These are phyloP conservation scores for Pythium periplocum DNA, from an alignment of 352 stramenopile species.

Conservation along the genomic window DNA sequence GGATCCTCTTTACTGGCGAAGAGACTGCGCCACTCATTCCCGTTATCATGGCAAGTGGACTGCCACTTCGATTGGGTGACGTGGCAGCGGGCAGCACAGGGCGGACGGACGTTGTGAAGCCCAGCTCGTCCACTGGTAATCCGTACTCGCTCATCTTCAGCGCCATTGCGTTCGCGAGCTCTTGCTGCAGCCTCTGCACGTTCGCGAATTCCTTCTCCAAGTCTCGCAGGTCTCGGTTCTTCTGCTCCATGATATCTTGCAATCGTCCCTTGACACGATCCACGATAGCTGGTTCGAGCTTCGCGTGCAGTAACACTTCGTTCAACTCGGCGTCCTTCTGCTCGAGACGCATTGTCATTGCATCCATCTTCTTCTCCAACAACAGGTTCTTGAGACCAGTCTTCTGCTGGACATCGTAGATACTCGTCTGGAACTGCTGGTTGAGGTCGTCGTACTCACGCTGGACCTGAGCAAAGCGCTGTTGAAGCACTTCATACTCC, in stretches of 20 bases:
- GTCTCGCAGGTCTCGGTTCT: constrained; percentile 79
- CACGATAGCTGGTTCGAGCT: constrained; percentile 82
- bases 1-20: constrained; percentile 4
- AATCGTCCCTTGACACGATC: constrained; percentile 82
- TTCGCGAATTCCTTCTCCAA: constrained; percentile 72
- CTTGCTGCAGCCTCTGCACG: constrained; percentile 77
- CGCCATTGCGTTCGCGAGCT: constrained; percentile 71
- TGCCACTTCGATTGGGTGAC: too few species aligned
- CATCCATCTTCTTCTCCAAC: constrained; percentile 92
- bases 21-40: not conserved
- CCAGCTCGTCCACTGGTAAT: constrained; percentile 86
- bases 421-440: constrained; percentile 78
- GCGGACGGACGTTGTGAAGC: constrained; percentile 37
- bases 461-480: constrained; percentile 81
- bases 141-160: constrained; percentile 90
- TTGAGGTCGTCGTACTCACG: constrained; percentile 90
- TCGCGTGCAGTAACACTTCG: constrained; percentile 88
- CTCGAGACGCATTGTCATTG: constrained; percentile 80
- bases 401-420: constrained; percentile 93
- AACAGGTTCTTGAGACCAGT: constrained; percentile 91
- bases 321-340: constrained; percentile 91
- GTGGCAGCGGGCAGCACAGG: constrained; percentile 9
- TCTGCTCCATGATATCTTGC: constrained; percentile 89
- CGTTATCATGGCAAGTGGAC: too few species aligned
- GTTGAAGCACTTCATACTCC: constrained; percentile 92